Evolutionary conservation across 2,329 filamentous ascomycete genomes (phyloP).

Genomic region (Aureobasidium uvarum): DNA sequence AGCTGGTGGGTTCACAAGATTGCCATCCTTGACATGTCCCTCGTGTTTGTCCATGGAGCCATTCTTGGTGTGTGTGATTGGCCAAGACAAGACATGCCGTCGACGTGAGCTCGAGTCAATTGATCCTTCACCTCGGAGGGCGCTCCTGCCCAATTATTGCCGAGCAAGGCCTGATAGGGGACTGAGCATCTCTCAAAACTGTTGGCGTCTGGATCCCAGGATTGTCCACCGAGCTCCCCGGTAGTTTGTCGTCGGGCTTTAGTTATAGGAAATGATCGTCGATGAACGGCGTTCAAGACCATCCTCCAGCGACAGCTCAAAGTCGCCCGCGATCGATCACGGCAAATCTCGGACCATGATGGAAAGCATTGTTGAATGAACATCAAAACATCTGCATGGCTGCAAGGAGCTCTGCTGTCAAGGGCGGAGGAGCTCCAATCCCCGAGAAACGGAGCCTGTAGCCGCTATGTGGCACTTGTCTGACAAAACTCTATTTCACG

Average conservation of each 20-base stretch:
- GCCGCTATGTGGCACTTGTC: background rate
- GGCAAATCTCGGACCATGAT: background rate
- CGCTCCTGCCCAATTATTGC: background rate
- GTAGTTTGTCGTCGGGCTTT: background rate
- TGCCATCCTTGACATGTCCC: background rate
- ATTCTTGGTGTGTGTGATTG: background rate
- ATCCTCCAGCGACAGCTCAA: background rate
- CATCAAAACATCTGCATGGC: background rate
- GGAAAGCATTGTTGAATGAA: background rate
- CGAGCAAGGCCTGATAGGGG: background rate
- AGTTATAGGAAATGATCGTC: background rate
- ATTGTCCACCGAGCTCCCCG: background rate
- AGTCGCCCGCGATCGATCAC: background rate
- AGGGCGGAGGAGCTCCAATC: background rate
- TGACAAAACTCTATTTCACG: background rate
- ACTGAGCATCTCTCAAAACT: background rate
- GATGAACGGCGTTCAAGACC: background rate
- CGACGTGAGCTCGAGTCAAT: background rate
- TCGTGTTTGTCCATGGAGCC: background rate
- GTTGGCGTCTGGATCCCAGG: background rate
- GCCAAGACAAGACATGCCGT: background rate
- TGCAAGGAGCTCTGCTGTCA: background rate
- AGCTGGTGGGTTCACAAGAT: background rate
- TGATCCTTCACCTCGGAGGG: background rate
- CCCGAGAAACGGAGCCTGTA: background rate